phyloP scores from a whole-genome alignment of 371 early-diverging fungal species.

The Capniomyces stellatus region DNA sequence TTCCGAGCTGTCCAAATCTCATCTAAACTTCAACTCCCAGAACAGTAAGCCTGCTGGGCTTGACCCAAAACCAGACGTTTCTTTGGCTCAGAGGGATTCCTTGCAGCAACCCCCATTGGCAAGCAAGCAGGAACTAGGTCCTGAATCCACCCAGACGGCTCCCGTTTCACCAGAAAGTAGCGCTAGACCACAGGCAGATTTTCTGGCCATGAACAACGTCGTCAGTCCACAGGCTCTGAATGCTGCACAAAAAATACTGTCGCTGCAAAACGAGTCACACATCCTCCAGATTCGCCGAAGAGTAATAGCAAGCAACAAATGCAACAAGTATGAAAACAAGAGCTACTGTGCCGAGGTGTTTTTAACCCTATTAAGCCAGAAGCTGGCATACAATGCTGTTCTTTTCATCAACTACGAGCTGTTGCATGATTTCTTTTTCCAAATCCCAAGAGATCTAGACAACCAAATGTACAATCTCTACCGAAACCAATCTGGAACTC shows the following conservation, averaged over 20 bases:
- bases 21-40: neutral
- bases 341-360: constrained; percentile 87
- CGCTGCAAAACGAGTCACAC: constrained; percentile 48
- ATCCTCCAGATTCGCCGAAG: constrained; percentile 61
- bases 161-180: neutral
- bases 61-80: neutral
- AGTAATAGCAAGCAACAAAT: constrained; percentile 59
- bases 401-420: constrained; percentile 94
- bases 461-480: constrained; percentile 49
- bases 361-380: constrained; percentile 74
- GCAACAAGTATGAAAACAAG: constrained; percentile 52
- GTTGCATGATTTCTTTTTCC: constrained; percentile 92
- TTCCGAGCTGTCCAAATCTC: constrained; percentile 7
- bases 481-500: constrained; percentile 33
- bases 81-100: constrained; percentile 7
- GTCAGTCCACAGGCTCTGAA: constrained; percentile 45
- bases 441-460: constrained; percentile 86
- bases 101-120: constrained; percentile 2
- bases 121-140: neutral
- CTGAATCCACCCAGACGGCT: neutral
- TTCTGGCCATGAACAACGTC: constrained; percentile 22
- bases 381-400: constrained; percentile 79
- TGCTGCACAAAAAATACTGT: constrained; percentile 61
- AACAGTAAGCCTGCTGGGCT: neutral
- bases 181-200: constrained; percentile 9